A percentile compares a stretch with the other conserved stretches of the same genome.
Conservation (phyloP, 352 stramenopile genomes). For the Pilasporangium apinafurcum region DNA sequence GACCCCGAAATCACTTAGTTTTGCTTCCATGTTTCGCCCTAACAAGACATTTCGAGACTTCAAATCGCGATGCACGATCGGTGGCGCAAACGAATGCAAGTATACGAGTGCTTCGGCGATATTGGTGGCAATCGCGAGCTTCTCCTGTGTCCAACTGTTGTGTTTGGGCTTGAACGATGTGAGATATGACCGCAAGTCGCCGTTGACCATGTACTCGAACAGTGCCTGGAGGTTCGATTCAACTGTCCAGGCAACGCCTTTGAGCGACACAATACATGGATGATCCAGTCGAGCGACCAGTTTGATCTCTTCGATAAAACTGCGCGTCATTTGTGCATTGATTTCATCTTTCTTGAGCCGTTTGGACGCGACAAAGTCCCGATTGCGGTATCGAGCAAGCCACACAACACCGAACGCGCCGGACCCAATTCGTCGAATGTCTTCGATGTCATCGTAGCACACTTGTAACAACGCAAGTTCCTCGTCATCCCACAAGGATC, state of each 20-base stretch:
- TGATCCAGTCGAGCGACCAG: slow-evolving; percentile 54
- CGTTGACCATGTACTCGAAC: slow-evolving; percentile 61
- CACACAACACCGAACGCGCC: slow-evolving; percentile 43
- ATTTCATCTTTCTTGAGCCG: slow-evolving; percentile 34
- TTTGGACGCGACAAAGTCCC: slow-evolving; percentile 38
- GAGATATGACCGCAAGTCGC: slow-evolving; percentile 48
- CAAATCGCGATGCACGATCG: slow-evolving; percentile 29
- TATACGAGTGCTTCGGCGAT: slow-evolving; percentile 38
- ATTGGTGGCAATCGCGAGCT: slow-evolving; percentile 27
- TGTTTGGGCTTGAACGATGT: too few relatives aligned
- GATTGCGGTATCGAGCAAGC: slow-evolving; percentile 34
- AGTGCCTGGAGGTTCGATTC: slow-evolving; percentile 48
- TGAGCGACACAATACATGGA: slow-evolving; percentile 52
- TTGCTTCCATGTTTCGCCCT: slow-evolving; percentile 13
- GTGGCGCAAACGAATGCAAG: slow-evolving; percentile 31
- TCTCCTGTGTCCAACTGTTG: slow-evolving; percentile 20
- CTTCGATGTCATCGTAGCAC: slow-evolving; percentile 36
- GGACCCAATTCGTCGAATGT: slow-evolving; percentile 35
- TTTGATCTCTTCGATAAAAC: slow-evolving; percentile 70
- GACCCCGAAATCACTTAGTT: slow-evolving; percentile 31
- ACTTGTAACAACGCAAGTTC: slow-evolving; percentile 45
- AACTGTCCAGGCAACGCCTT: slow-evolving; percentile 58
- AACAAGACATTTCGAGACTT: slow-evolving; percentile 38
- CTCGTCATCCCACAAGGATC: slow-evolving; percentile 46
- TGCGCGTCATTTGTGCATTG: slow-evolving; percentile 25